Conservation (phyloP, 179 eudicot species). For the Silene noctiflora region DNA sequence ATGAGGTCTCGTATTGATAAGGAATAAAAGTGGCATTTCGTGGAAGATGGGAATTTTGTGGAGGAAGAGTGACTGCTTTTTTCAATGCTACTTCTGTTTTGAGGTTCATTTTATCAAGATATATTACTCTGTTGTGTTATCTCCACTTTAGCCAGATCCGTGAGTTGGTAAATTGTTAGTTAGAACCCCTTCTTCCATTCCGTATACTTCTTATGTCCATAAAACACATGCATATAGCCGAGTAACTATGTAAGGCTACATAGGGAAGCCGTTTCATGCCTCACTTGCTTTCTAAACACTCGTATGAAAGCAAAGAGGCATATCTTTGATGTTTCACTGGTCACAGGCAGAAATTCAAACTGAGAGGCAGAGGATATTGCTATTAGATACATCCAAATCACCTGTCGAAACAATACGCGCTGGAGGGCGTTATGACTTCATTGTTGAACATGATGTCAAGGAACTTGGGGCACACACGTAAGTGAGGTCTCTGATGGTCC, state of each 20-base stretch:
- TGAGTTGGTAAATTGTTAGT: not conserved
- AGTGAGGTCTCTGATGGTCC: constrained; percentile 27
- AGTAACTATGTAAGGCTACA: no score
- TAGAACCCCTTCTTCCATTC: not conserved
- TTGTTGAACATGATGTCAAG: constrained; percentile 97
- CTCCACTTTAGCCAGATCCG: not conserved
- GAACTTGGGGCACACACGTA: constrained; percentile 99
- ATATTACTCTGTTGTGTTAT: not conserved
- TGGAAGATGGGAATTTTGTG: no score
- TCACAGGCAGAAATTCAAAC: constrained; percentile 98
- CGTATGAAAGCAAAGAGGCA: not conserved
- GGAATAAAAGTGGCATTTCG: no score
- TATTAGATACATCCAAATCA: constrained; percentile 90
- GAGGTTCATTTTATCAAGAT: not conserved
- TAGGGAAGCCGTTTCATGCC: no score
- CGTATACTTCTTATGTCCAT: not conserved
- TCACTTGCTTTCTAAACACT: not conserved
- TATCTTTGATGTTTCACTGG: constrained; percentile 21
- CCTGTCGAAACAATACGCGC: constrained; percentile 97
- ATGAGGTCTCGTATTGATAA: no score
- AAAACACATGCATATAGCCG: not conserved
- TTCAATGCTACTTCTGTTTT: not conserved
- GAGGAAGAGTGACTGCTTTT: no score
- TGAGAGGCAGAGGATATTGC: constrained; percentile 86
- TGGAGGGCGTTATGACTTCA: constrained; percentile 96